Conservation (phyloP, 163 green algal species). For the Chlamydomonas reinhardtii region DNA sequence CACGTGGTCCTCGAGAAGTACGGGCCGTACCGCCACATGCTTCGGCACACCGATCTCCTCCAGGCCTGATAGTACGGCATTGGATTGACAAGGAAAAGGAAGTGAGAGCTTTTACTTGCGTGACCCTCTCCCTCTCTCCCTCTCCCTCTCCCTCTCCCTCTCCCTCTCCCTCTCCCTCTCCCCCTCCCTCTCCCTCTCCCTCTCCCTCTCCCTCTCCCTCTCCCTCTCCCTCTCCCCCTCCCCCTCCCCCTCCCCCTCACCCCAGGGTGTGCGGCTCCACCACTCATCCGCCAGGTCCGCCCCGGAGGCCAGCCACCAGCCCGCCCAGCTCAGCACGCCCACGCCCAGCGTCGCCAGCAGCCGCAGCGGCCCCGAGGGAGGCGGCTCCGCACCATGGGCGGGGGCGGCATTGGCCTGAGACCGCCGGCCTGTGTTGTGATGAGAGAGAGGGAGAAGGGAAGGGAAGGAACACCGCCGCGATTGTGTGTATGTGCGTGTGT, state of each 20-base stretch:
- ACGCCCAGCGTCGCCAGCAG: conserved; percentile 15
- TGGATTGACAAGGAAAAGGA: too few relatives aligned
- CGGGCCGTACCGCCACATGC: conserved; percentile 32
- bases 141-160: too few relatives aligned
- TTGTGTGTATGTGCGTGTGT: too few relatives aligned
- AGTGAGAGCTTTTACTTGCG: too few relatives aligned
- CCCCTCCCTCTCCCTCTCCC: too few relatives aligned
- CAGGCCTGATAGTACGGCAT: too few relatives aligned
- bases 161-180: too few relatives aligned
- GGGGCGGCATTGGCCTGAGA: neutral
- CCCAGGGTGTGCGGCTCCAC: conserved; percentile 34
- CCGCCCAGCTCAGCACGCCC: conserved; percentile 29
- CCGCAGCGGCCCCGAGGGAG: neutral
- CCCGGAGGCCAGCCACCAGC: conserved; percentile 5
- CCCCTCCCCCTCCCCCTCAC: neutral
- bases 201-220: too few relatives aligned
- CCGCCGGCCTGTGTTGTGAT: conserved; percentile 17
- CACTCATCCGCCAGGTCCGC: conserved; percentile 24
- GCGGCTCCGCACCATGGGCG: neutral
- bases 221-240: too few relatives aligned
- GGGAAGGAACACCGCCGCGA: too few relatives aligned
- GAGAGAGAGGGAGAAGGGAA: too few relatives aligned
- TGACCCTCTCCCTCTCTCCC: too few relatives aligned
- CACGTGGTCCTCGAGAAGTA: conserved; percentile 20
- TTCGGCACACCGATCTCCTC: conserved; percentile 23